These are phyloP conservation scores for Rhodotorula sp. DNA, from an alignment of 1,284 basidiomycete species.

Conservation along the genomic window DNA sequence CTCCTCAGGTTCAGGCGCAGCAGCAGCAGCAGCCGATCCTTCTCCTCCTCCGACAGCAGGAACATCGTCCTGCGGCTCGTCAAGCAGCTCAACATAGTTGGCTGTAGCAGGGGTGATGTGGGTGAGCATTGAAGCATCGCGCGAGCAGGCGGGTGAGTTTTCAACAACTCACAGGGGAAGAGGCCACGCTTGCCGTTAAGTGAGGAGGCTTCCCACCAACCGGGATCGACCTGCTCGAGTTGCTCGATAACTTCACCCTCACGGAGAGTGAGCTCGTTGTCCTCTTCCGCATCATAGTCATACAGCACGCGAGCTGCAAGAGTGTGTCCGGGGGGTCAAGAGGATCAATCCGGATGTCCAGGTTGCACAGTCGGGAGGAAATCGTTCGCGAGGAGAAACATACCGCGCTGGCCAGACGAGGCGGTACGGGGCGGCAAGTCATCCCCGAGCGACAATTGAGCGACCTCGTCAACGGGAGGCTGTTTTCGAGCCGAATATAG, in stretches of 20 bases:
- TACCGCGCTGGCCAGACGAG: constrained; percentile 12
- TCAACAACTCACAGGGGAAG: constrained; percentile 64
- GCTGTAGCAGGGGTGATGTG: constrained; percentile 51
- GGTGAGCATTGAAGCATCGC: not conserved
- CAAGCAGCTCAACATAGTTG: constrained; percentile 75
- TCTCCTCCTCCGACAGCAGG: not conserved
- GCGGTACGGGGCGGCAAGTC: constrained; percentile 3
- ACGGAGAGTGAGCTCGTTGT: constrained; percentile 75
- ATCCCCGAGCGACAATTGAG: constrained; percentile 26
- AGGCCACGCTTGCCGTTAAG: constrained; percentile 67
- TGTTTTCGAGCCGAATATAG: constrained; percentile 42
- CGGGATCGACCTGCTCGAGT: constrained; percentile 80
- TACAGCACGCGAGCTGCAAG: constrained; percentile 61
- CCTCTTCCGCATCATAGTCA: constrained; percentile 76
- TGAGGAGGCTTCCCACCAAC: constrained; percentile 73
- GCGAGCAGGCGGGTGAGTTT: not conserved
- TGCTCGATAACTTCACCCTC: constrained; percentile 80
- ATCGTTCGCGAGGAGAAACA: not conserved
- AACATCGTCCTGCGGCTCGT: constrained; percentile 41
- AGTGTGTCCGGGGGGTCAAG: no score
- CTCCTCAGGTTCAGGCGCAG: not conserved
- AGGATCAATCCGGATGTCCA: no score
- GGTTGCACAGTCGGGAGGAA: no score
- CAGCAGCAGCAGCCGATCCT: constrained; percentile 42
- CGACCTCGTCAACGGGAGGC: constrained; percentile 40